Conservation (phyloP, 2,329 filamentous ascomycete species). For the Fusarium udum region DNA sequence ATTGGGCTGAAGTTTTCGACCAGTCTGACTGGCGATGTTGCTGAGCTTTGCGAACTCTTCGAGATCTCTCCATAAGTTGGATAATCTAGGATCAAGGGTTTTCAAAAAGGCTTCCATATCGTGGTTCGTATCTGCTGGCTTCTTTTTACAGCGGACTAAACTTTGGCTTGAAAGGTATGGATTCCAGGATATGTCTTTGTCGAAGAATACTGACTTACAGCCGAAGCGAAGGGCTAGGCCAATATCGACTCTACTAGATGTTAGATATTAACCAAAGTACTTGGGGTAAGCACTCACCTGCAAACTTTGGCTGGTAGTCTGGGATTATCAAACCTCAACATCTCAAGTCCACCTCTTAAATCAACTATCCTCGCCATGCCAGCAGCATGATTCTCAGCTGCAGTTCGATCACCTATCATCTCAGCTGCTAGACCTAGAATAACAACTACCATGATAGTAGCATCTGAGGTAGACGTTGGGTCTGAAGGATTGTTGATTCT, state of each 20-base stretch:
- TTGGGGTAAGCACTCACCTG: neutral
- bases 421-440: constrained; percentile 23
- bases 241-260: constrained; percentile 17
- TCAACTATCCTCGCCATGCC: constrained; percentile 31
- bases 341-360: constrained; percentile 28
- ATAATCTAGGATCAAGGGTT: constrained; percentile 17
- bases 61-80: constrained; percentile 24
- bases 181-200: constrained; percentile 23
- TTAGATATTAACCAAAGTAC: neutral
- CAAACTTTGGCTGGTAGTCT: constrained; percentile 35
- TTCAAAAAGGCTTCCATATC: neutral
- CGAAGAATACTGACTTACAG: constrained; percentile 18
- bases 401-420: constrained; percentile 14
- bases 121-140: neutral
- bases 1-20: constrained; percentile 22
- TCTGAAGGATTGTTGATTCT: constrained; percentile 4
- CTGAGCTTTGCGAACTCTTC: constrained; percentile 24
- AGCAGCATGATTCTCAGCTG: constrained; percentile 23
- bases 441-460: constrained; percentile 34
- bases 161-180: constrained; percentile 10
- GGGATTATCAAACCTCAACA: constrained; percentile 27
- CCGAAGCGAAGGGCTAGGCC: constrained; percentile 24
- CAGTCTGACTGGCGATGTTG: constrained; percentile 33
- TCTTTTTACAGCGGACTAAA: neutral
- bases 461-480: constrained; percentile 7